Conservation (phyloP, 176 grass and related monocot genomes). For the Zoysia pacifica region DNA sequence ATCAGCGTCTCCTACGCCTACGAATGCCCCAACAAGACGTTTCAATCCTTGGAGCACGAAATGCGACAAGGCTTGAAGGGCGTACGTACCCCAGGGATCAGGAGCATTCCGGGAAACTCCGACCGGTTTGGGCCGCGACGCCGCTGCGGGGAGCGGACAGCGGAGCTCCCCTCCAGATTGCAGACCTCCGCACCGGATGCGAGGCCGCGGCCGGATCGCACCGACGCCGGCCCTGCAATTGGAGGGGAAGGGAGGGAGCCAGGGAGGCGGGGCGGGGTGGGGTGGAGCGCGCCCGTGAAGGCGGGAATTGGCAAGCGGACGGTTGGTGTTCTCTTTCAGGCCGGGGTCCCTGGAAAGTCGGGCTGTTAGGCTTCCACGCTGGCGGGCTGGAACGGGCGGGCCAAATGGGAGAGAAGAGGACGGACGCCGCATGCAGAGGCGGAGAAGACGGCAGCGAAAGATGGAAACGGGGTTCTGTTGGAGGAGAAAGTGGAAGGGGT, state of each 20-base stretch:
- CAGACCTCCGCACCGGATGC: slow-evolving; percentile 39
- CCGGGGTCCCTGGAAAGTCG: neutral
- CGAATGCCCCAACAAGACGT: neutral
- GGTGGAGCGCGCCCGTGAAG: neutral
- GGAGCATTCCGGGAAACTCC: slow-evolving; percentile 8
- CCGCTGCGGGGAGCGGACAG: neutral
- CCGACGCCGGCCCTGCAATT: slow-evolving; percentile 34
- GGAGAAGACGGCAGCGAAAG: neutral
- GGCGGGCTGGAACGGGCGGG: no score
- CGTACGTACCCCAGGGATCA: slow-evolving; percentile 10
- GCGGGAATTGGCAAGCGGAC: neutral
- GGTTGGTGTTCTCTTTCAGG: slow-evolving; percentile 32
- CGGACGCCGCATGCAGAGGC: neutral
- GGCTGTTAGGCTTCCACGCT: slow-evolving; percentile 16
- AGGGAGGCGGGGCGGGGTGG: neutral
- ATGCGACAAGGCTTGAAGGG: neutral
- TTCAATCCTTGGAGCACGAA: neutral
- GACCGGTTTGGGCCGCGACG: neutral
- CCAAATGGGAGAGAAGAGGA: neutral
- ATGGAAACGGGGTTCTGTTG: neutral
- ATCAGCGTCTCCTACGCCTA: neutral
- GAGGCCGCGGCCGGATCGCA: slow-evolving; percentile 40
- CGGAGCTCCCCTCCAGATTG: slow-evolving; percentile 22
- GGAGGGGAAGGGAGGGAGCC: neutral
- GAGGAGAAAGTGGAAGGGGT: neutral